Evolutionary conservation across 306 rosid genomes (phyloP), one percentile per base, ranked within the genome.

Genomic region (Cajanus cajan): DNA sequence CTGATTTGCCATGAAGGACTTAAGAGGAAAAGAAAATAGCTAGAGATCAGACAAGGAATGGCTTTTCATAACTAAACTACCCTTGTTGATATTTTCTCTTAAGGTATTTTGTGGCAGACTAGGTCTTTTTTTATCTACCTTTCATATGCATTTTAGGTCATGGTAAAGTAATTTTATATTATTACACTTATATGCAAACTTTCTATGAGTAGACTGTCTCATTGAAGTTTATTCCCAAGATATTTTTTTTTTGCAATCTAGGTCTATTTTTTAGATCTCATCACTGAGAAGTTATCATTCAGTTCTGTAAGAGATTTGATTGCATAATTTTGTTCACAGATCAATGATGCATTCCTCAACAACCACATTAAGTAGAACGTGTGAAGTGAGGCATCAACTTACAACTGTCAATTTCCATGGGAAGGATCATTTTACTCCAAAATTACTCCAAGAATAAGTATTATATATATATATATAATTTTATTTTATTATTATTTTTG

Each of bases 21-120:
- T 80, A 92, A 64, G 98, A 90, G 86, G 98, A 92, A 76, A 85
- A 85, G 81, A 94, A 85, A 84, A 47, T 77, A 54, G 89, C 85
- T 79, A 94, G 90, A 71, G 98, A 92, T 80, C 92, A 84, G 67
- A 95, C 90, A 18, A 90, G 73, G 77, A 86, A 87, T 65, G 87
- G 71, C 87, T 74, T 90, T 80, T 73, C 93, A 89, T 41, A 91
- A 92, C 63, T 92, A 92, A 84, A 86, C 83, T 70, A 67, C 91
- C 52, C 76, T 84, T 16, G 83, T 83, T 76, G 97, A 92, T n/a
- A 79, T 80, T 92, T 88, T 90, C 80, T 87, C 52, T 89, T 57
- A 90, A 92, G 98, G 98, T 94, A 88, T 61, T 58, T 62, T 79
- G 65, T 62, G 25, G 19, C 22, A 21, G 64, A 25, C 58, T 47